Evolutionary conservation across 202 grass and related monocot genomes (phyloP).

Genomic region (Panicum hallii): DNA sequence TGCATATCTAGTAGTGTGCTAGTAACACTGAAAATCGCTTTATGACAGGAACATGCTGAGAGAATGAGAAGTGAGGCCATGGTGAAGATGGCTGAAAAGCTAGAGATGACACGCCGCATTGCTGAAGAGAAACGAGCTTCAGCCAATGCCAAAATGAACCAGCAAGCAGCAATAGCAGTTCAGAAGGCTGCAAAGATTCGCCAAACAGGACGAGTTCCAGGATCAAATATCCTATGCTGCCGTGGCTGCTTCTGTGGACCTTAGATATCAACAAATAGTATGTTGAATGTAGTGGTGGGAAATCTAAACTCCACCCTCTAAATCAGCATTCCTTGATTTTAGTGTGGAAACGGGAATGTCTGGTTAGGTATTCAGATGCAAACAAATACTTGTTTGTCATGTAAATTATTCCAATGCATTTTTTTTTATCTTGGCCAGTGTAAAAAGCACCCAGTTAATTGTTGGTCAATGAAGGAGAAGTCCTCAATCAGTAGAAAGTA

Average conservation of each 20-base stretch:
- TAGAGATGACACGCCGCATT: constrained; percentile 50
- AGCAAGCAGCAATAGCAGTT: constrained; percentile 58
- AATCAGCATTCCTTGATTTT: constrained; percentile 55
- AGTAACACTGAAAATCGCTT: neutral
- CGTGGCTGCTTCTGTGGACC: constrained; percentile 67
- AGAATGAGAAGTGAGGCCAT: constrained; percentile 67
- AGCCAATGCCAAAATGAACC: constrained; percentile 73
- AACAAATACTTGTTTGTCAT: constrained; percentile 32
- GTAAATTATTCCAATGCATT: constrained; percentile 48
- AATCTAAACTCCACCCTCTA: constrained; percentile 27
- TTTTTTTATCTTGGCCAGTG: constrained; percentile 35
- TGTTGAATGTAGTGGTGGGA: constrained; percentile 31
- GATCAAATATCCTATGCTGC: constrained; percentile 64
- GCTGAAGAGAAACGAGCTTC: constrained; percentile 74
- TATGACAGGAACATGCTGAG: constrained; percentile 64
- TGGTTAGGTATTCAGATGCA: constrained; percentile 46
- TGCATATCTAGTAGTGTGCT: neutral
- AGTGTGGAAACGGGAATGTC: constrained; percentile 47
- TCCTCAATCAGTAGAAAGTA: neutral
- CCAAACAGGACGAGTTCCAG: constrained; percentile 68
- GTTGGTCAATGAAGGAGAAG: neutral
- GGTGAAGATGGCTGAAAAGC: constrained; percentile 76
- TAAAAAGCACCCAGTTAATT: neutral
- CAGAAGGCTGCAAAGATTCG: constrained; percentile 73
- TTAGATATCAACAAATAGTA: neutral